Conservation (phyloP, 2,329 filamentous ascomycete genomes). For the Colletotrichum cereale region DNA sequence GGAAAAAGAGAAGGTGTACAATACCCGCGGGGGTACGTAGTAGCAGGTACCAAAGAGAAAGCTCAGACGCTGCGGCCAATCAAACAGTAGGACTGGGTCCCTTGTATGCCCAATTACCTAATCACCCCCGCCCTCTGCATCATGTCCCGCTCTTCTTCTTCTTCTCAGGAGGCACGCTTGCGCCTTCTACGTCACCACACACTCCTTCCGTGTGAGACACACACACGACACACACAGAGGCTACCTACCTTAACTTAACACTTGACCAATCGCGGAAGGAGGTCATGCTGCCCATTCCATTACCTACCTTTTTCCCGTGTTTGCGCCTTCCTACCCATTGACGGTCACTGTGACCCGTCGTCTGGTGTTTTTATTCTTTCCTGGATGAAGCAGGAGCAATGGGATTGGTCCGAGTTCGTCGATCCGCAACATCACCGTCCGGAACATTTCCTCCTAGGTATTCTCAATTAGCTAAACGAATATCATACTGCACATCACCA, state of each 20-base stretch:
- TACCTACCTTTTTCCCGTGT: not conserved
- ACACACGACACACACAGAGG: not conserved
- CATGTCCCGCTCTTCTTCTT: not conserved
- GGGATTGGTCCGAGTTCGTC: not conserved
- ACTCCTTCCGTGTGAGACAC: conserved; percentile 10
- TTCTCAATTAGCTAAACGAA: not conserved
- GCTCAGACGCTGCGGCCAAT: conserved; percentile 1
- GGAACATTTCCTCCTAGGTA: conserved; percentile 4
- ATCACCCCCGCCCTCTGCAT: conserved; percentile 26
- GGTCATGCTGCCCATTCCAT: not conserved
- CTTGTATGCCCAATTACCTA: not conserved
- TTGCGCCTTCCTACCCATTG: not conserved
- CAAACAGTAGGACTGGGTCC: not conserved
- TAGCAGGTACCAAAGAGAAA: not conserved
- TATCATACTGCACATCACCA: not conserved
- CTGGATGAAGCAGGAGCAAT: not conserved
- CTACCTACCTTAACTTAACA: no score
- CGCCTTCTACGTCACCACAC: conserved; percentile 11
- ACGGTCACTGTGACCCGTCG: no score
- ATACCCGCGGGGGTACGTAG: no score
- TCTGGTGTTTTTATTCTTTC: no score
- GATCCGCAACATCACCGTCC: not conserved
- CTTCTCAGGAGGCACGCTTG: conserved; percentile 14
- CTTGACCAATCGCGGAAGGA: conserved; percentile 3
- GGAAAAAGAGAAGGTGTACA: no score